Conservation (phyloP, 1,284 basidiomycete genomes). For the Wallemia hederae region DNA sequence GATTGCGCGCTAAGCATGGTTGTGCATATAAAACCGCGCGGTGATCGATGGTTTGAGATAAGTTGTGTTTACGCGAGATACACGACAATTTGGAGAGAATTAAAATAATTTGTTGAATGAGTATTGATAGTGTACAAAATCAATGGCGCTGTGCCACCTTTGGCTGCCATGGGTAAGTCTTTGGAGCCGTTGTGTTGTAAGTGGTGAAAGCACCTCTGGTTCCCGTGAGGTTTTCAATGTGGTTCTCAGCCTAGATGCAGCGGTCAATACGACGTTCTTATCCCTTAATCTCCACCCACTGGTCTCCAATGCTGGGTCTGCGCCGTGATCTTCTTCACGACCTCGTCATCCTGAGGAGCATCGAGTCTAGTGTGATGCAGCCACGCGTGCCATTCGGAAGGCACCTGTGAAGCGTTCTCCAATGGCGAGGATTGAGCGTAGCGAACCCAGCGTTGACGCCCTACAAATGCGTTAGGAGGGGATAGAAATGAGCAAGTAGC, state of each 20-base stretch:
- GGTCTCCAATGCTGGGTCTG: conserved; percentile 5
- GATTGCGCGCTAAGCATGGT: background rate
- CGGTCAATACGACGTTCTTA: background rate
- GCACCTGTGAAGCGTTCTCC: conserved; percentile 52
- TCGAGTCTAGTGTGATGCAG: conserved; percentile 59
- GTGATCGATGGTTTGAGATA: too few relatives aligned
- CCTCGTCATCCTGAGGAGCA: conserved; percentile 40
- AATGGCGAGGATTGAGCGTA: conserved; percentile 33
- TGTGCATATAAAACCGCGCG: too few relatives aligned
- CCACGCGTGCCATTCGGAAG: conserved; percentile 88
- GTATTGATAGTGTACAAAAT: background rate
- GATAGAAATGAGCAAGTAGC: background rate
- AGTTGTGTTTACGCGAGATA: too few relatives aligned
- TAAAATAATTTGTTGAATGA: background rate
- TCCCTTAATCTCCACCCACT: background rate
- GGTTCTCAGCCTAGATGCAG: background rate
- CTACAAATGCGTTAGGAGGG: conserved; percentile 17
- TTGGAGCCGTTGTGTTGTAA: conserved; percentile 59
- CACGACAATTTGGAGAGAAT: too few relatives aligned
- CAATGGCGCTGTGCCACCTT: conserved; percentile 21
- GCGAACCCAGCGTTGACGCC: conserved; percentile 81
- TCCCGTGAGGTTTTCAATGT: conserved; percentile 52
- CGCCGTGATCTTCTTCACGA: conserved; percentile 35
- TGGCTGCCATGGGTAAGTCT: conserved; percentile 56
- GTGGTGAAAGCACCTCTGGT: conserved; percentile 61